phyloP scores from a whole-genome alignment of 345 rosid genomes.

The Eucalyptus leucophloia region DNA sequence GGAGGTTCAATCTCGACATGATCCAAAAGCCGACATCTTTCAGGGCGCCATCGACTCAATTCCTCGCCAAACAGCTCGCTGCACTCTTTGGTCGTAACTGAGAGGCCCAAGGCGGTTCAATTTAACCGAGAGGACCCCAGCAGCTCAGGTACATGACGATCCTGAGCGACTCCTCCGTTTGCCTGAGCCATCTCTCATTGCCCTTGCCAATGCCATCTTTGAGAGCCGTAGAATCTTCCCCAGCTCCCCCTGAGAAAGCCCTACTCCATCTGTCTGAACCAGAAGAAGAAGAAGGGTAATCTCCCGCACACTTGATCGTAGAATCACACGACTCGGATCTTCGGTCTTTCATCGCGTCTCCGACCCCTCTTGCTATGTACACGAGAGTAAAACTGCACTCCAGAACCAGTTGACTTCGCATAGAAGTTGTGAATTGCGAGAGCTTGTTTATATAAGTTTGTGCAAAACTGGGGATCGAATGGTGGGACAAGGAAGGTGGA shows the following conservation, averaged over 20 bases:
- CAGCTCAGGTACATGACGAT: conserved; percentile 29
- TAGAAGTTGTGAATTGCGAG: neutral
- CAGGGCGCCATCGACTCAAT: neutral
- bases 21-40: neutral
- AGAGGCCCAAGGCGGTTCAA: neutral
- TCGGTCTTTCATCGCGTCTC: neutral
- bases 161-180: conserved; percentile 14
- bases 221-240: neutral
- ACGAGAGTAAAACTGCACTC: neutral
- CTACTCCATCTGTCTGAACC: neutral
- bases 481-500: neutral
- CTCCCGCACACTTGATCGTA: neutral
- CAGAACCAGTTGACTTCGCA: neutral
- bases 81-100: neutral
- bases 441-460: neutral
- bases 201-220: neutral
- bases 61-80: neutral
- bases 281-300: neutral
- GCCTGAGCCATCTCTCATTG: neutral
- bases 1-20: neutral
- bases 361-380: neutral
- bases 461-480: neutral
- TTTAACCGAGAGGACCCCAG: conserved; percentile 13
- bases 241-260: neutral
- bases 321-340: neutral